Base-by-base conservation (phyloP, 257 asterid species). In the Gynochthodes officinalis region DNA sequence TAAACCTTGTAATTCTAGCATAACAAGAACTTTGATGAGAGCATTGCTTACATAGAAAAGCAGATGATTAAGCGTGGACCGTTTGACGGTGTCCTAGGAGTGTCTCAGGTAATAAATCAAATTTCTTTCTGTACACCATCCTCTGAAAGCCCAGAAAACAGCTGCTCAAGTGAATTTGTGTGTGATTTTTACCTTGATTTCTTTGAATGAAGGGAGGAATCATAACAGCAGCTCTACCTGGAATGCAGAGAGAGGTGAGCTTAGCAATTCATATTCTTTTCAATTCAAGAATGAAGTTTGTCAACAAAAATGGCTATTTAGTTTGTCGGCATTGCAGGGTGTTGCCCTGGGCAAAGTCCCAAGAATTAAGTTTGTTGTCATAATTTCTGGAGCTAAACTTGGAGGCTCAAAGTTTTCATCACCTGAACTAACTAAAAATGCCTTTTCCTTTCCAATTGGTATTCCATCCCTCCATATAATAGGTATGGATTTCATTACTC, bases 21-120 rank as follows among this genome's bases (percentile, higher is more conserved):
- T 28, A 44, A 54, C 75, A 73, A 73, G 71, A 67, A 71, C 15
- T 81, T 84, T 5, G 81, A 84, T 30, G 73, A 81, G 71, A 73
- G 75, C 71, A 40, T 84, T 0, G 78, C 76, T 21, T 84, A 76
- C 59, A 50, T 84, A 10, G 82, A 81, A 79, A 82, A 74, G 33
- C 50, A 73, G 50, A 81, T 84, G 86, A 50, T 72, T 37, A 50
- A 76, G 32, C 70, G 74, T 53, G 88, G 88, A 7, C 84, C 86
- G 0, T 84, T 84, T 60, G 88, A 84, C 68, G 88, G 88, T 6
- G n/a, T 84, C 15, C 77, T 84, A 21, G 88, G 86, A 52, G 75
- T 81, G 12, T 81, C 86, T 30, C 86, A 81, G 77, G 86, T 84
- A 58, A 14, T 48, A 2, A 5, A 43, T 43, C 49, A 43, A 43